Percentiles rank a stretch among this genome's conserved stretches.
These are phyloP conservation scores for Macrolepiota albuminosa DNA, from an alignment of 768 basidiomycete genomes.

Conservation along the genomic window DNA sequence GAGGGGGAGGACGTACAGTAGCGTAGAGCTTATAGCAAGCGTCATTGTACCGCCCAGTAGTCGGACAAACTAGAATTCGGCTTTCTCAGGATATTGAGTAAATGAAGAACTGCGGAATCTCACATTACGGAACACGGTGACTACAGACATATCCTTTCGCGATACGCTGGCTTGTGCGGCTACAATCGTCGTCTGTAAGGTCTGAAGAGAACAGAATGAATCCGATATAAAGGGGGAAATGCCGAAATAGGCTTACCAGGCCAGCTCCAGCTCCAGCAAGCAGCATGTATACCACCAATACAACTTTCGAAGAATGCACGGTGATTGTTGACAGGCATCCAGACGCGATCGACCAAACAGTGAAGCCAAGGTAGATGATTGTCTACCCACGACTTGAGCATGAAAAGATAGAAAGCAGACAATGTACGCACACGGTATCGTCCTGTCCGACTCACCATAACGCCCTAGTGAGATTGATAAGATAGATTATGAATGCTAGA, in stretches of 20 bases:
- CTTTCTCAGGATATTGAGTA: background rate
- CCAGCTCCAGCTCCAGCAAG: conserved; percentile 60
- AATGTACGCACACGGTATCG: conserved; percentile 42
- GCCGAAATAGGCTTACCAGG: conserved; percentile 31
- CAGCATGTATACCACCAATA: conserved; percentile 57
- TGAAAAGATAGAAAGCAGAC: background rate
- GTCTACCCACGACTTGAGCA: conserved; percentile 25
- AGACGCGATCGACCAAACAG: conserved; percentile 63
- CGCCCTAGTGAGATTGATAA: conserved; percentile 35
- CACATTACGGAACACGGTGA: conserved; percentile 64
- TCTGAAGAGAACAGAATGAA: conserved; percentile 25
- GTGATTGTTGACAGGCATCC: conserved; percentile 66
- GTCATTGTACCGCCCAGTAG: conserved; percentile 66
- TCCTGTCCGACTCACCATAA: conserved; percentile 60
- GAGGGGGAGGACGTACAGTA: conserved; percentile 36
- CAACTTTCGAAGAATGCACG: conserved; percentile 38
- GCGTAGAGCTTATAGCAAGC: conserved; percentile 55
- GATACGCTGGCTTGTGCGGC: conserved; percentile 71
- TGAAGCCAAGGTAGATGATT: conserved; percentile 60
- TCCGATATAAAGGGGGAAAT: background rate
- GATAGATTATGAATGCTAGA: background rate
- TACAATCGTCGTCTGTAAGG: conserved; percentile 60
- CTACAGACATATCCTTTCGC: conserved; percentile 70
- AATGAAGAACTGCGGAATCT: conserved; percentile 6
- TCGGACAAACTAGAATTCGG: conserved; percentile 49